phyloP scores from a whole-genome alignment of 2,329 filamentous ascomycete species.

The Colletotrichum camelliae region DNA sequence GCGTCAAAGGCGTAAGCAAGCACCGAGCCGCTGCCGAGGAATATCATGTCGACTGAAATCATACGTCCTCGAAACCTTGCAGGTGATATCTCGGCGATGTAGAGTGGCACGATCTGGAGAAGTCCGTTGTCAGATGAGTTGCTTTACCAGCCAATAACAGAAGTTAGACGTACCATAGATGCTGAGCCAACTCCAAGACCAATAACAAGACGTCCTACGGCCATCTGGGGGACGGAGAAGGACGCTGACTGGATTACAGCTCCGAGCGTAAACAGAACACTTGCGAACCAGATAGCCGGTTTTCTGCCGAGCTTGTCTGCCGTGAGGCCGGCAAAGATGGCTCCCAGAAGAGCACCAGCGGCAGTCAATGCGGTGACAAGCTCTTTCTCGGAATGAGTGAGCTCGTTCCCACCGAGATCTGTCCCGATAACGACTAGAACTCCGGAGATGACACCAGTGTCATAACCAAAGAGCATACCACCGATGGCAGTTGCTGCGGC shows the following conservation, averaged over 20 bases:
- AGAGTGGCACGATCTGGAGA: constrained; percentile 19
- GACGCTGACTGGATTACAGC: constrained; percentile 25
- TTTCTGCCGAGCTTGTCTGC: constrained; percentile 27
- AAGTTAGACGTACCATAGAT: constrained; percentile 39
- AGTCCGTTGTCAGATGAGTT: not conserved
- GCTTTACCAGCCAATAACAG: not conserved
- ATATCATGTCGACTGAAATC: constrained; percentile 29
- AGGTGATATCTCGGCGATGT: constrained; percentile 28
- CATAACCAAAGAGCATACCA: constrained; percentile 41
- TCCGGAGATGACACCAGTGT: constrained; percentile 54
- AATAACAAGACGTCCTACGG: constrained; percentile 24
- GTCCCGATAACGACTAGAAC: constrained; percentile 47
- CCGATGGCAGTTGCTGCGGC: constrained; percentile 31
- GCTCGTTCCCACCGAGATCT: constrained; percentile 53
- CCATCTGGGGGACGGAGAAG: constrained; percentile 25
- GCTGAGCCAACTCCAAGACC: constrained; percentile 47
- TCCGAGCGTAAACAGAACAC: constrained; percentile 25
- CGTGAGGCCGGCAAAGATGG: constrained; percentile 26
- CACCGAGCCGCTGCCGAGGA: constrained; percentile 25
- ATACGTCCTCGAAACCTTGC: constrained; percentile 27
- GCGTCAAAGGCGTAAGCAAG: constrained; percentile 32
- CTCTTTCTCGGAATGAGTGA: constrained; percentile 51
- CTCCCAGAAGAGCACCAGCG: constrained; percentile 26
- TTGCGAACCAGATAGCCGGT: constrained; percentile 9
- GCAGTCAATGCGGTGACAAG: constrained; percentile 26